These are phyloP conservation scores for Pittosporum tobira DNA, from an alignment of 129 eudicot genomes.

Conservation along the genomic window DNA sequence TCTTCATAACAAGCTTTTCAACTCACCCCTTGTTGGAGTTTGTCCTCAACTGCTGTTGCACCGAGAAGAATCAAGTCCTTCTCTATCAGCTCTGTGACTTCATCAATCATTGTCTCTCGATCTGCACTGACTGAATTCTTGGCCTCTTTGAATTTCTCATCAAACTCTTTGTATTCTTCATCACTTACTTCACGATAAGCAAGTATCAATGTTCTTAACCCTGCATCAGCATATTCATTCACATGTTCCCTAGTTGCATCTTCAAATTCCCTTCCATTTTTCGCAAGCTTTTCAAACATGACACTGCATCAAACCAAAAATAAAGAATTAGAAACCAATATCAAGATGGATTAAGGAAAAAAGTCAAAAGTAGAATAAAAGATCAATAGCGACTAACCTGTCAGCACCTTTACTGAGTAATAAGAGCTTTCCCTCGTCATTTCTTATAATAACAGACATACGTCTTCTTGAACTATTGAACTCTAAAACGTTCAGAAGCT, in stretches of 20 bases:
- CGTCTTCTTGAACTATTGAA: conserved; percentile 81
- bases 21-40: conserved; percentile 82
- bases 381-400: conserved; percentile 42
- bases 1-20: neutral
- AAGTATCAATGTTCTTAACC: conserved; percentile 80
- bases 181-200: conserved; percentile 69
- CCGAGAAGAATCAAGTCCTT: conserved; percentile 88
- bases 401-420: conserved; percentile 93
- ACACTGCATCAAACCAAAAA: conserved; percentile 48
- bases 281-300: conserved; percentile 87
- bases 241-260: conserved; percentile 69
- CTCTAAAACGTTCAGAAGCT: conserved; percentile 72
- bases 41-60: conserved; percentile 98
- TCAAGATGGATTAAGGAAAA: neutral
- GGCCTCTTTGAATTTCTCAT: conserved; percentile 53
- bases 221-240: conserved; percentile 88
- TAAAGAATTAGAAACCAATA: neutral
- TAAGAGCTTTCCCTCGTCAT: conserved; percentile 55
- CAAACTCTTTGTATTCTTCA: conserved; percentile 54
- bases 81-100: conserved; percentile 55
- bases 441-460: conserved; percentile 83
- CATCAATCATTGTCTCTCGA: conserved; percentile 66
- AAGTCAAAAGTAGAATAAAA: neutral
- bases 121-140: conserved; percentile 71
- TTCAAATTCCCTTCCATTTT: conserved; percentile 68